Evolutionary conservation across 2,329 filamentous ascomycete species (phyloP).

Genomic region (Didymella pomorum): DNA sequence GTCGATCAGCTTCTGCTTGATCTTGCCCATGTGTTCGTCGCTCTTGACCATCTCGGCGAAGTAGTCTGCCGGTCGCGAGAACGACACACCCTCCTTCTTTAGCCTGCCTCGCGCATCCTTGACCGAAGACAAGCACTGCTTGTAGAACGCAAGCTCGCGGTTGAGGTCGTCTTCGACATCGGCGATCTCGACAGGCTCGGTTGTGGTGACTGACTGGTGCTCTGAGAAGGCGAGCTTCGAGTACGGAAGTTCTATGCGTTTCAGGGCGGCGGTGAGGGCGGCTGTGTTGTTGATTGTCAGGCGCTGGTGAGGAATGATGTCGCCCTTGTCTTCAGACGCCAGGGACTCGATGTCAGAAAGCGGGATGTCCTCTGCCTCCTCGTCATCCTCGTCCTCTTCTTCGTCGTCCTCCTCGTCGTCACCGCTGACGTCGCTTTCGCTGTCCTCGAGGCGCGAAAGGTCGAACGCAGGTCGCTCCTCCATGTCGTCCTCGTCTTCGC

Average conservation of each 20-base stretch:
- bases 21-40: constrained; percentile 97
- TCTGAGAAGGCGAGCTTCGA: constrained; percentile 78
- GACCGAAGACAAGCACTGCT: constrained; percentile 83
- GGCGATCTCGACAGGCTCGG: constrained; percentile 73
- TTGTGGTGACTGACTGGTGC: constrained; percentile 78
- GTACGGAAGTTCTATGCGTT: constrained; percentile 77
- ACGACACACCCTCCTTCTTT: constrained; percentile 82
- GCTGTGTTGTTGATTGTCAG: constrained; percentile 97
- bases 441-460: constrained; percentile 49
- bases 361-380: constrained; percentile 86
- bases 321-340: constrained; percentile 81
- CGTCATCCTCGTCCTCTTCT: constrained; percentile 69
- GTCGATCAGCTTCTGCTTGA: constrained; percentile 91
- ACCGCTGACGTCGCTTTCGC: constrained; percentile 52
- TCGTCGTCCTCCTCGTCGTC: constrained; percentile 57
- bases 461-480: constrained; percentile 33
- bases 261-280: constrained; percentile 80
- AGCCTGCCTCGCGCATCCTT: constrained; percentile 76
- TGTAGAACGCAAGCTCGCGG: constrained; percentile 92
- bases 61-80: constrained; percentile 90
- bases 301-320: constrained; percentile 87
- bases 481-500: constrained; percentile 45
- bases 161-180: constrained; percentile 91
- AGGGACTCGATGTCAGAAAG: constrained; percentile 85
- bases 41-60: constrained; percentile 99